Conservation (phyloP, 2,329 filamentous ascomycete species). For the Emydomyces testavorans region DNA sequence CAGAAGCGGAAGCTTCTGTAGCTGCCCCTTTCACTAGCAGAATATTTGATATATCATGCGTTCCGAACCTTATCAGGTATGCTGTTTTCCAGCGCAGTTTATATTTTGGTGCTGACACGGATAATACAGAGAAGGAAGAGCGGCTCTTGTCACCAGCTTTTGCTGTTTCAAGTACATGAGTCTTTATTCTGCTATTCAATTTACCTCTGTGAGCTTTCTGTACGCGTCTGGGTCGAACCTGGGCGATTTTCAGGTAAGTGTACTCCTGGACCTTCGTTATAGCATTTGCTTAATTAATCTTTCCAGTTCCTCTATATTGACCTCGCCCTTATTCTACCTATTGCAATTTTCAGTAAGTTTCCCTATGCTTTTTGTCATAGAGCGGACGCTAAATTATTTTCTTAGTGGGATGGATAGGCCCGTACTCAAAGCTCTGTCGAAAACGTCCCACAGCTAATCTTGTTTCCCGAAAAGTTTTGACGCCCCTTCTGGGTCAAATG, state of each 20-base stretch:
- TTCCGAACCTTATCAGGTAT: constrained; percentile 76
- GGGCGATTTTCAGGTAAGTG: constrained; percentile 72
- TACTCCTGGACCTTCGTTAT: background rate
- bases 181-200: constrained; percentile 97
- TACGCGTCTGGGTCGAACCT: constrained; percentile 90
- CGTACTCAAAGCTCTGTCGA: constrained; percentile 61
- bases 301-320: constrained; percentile 82
- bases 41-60: constrained; percentile 91
- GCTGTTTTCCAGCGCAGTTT: constrained; percentile 15
- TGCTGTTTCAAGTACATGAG: constrained; percentile 99
- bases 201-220: constrained; percentile 90
- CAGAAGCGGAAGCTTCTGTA: constrained; percentile 92
- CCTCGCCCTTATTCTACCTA: constrained; percentile 78
- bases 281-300: constrained; percentile 11
- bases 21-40: constrained; percentile 96
- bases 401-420: constrained; percentile 83
- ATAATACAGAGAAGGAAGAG: constrained; percentile 64
- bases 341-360: constrained; percentile 76
- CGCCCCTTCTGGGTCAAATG: constrained; percentile 82
- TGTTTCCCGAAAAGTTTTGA: constrained; percentile 83
- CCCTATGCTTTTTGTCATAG: background rate
- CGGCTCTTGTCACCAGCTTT: constrained; percentile 94
- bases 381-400: constrained; percentile 13
- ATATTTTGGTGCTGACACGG: background rate
- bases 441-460: constrained; percentile 88